phyloP scores from a whole-genome alignment of 2,329 filamentous ascomycete species.

The Hyphodiscus sp. region DNA sequence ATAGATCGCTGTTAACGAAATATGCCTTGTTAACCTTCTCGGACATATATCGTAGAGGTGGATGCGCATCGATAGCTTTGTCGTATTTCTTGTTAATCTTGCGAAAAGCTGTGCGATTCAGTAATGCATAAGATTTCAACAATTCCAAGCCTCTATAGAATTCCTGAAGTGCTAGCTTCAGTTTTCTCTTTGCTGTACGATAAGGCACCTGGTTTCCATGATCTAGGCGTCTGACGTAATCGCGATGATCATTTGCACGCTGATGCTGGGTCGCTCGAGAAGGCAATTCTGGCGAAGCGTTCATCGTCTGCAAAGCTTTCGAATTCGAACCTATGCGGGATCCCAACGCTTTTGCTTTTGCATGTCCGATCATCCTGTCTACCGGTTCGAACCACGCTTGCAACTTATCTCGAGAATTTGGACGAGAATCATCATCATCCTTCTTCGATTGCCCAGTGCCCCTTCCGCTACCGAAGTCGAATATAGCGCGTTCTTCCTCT shows the following conservation, averaged over 20 bases:
- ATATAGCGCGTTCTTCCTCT: slow-evolving; percentile 12
- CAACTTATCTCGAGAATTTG: slow-evolving; percentile 20
- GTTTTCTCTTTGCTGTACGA: slow-evolving; percentile 78
- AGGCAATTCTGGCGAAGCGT: slow-evolving; percentile 27
- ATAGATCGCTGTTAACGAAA: slow-evolving; percentile 83
- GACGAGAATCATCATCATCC: slow-evolving; percentile 8
- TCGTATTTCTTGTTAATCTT: slow-evolving; percentile 99
- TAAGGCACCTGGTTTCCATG: slow-evolving; percentile 66
- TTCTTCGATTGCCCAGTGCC: slow-evolving; percentile 14
- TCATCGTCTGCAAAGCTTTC: slow-evolving; percentile 50
- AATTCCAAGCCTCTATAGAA: slow-evolving; percentile 89
- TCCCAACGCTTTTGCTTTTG: slow-evolving; percentile 42
- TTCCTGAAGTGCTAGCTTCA: slow-evolving; percentile 86
- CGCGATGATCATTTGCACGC: slow-evolving; percentile 32
- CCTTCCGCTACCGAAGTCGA: slow-evolving; percentile 13
- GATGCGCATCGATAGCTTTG: slow-evolving; percentile 76
- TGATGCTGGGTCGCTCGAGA: slow-evolving; percentile 34
- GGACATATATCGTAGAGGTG: slow-evolving; percentile 74
- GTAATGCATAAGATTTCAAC: slow-evolving; percentile 80
- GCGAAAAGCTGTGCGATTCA: slow-evolving; percentile 89
- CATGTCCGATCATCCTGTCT: slow-evolving; percentile 18
- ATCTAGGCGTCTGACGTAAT: slow-evolving; percentile 42
- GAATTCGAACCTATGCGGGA: slow-evolving; percentile 52
- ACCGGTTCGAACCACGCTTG: slow-evolving; percentile 46
- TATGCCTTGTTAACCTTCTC: slow-evolving; percentile 86